These are phyloP conservation scores for Rubroshorea leprosula DNA, from an alignment of 345 rosid species.

Conservation along the genomic window DNA sequence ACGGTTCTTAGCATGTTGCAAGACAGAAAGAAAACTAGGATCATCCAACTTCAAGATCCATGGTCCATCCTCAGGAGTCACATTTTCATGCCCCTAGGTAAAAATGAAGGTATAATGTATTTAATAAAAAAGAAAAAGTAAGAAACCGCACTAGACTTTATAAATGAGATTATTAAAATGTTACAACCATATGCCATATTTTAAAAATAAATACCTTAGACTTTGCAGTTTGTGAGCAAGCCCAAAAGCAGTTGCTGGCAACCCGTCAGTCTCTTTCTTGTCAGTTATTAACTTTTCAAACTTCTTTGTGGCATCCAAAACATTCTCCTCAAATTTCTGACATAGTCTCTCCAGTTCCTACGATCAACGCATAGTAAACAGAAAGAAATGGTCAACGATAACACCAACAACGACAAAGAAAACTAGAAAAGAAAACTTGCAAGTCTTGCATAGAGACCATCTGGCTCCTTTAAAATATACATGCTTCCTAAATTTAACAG, in stretches of 20 bases:
- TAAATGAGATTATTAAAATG: not conserved
- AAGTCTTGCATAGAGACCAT: not conserved
- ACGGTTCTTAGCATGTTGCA: slow-evolving; percentile 83
- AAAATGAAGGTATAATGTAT: slow-evolving; percentile 1
- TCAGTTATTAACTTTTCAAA: slow-evolving; percentile 78
- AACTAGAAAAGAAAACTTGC: not conserved
- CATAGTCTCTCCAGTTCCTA: slow-evolving; percentile 81
- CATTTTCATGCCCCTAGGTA: slow-evolving; percentile 67
- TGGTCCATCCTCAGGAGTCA: slow-evolving; percentile 80
- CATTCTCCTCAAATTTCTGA: slow-evolving; percentile 78
- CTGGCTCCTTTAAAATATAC: not conserved
- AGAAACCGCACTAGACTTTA: not conserved
- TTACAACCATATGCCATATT: not conserved
- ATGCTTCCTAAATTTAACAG: not conserved
- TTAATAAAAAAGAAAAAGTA: slow-evolving; percentile 1
- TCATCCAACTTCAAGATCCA: slow-evolving; percentile 80
- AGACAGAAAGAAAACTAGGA: slow-evolving; percentile 72
- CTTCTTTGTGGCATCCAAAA: slow-evolving; percentile 85
- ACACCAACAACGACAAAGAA: no score
- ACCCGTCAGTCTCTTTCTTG: slow-evolving; percentile 76
- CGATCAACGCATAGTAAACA: slow-evolving; percentile 8
- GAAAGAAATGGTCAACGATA: not conserved
- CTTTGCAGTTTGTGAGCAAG: slow-evolving; percentile 80
- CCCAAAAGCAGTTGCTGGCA: slow-evolving; percentile 86
- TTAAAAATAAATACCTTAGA: slow-evolving; percentile 52